Conservation (phyloP, 495 filamentous ascomycete species). For the Cairneyella variabilis region DNA sequence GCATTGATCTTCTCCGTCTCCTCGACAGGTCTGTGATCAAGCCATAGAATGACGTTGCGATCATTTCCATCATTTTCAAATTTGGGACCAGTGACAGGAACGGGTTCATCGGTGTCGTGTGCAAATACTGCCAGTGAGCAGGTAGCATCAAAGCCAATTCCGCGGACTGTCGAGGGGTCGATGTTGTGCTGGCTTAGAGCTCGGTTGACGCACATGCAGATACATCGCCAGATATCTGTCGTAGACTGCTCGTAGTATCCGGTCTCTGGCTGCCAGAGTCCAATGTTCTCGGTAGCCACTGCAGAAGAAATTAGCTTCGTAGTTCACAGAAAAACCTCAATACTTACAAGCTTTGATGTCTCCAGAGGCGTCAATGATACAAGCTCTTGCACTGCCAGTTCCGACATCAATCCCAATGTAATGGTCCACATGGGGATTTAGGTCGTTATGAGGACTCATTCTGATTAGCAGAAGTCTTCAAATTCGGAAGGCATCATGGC, state of each 20-base stretch:
- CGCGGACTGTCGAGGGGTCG: slow-evolving; percentile 65
- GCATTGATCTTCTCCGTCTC: slow-evolving; percentile 90
- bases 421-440: slow-evolving; percentile 35
- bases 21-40: slow-evolving; percentile 84
- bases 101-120: slow-evolving; percentile 81
- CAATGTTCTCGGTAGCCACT: slow-evolving; percentile 84
- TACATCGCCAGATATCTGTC: slow-evolving; percentile 88
- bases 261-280: slow-evolving; percentile 87
- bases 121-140: slow-evolving; percentile 92
- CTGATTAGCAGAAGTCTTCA: background rate
- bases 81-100: slow-evolving; percentile 81
- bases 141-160: slow-evolving; percentile 95
- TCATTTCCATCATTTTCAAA: slow-evolving; percentile 76
- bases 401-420: slow-evolving; percentile 96
- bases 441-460: slow-evolving; percentile 26
- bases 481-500: background rate
- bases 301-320: background rate
- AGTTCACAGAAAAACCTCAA: background rate
- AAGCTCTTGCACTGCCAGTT: slow-evolving; percentile 90
- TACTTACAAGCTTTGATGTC: slow-evolving; percentile 71
- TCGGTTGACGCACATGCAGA: slow-evolving; percentile 75
- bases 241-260: slow-evolving; percentile 99
- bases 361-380: slow-evolving; percentile 85
- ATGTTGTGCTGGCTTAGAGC: slow-evolving; percentile 77
- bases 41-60: slow-evolving; percentile 88